Base-by-base conservation (phyloP, 225 moss, liverwort and hornwort species). In the Rhytidiadelphus loreus region DNA sequence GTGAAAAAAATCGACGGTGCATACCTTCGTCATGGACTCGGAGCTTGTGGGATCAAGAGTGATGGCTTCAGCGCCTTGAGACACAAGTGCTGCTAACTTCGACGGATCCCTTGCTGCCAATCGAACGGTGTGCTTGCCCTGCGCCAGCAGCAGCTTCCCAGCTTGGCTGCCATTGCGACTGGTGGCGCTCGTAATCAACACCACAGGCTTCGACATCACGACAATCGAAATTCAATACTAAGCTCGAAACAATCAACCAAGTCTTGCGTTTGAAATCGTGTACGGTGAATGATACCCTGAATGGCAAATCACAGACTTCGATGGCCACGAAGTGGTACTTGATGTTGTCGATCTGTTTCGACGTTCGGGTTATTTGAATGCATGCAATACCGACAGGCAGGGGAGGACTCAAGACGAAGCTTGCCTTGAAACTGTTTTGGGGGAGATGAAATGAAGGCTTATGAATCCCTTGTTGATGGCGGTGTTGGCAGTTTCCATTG, bases 121-220 rank as follows among this genome's bases (percentile, higher is more conserved):
- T 39, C 91, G 89, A 52, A 92, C 79, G 16, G 48, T 79, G 71
- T 23, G 41, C 50, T 90, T 88, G 5, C 85, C 82, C 58, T 88
- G 44, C 11, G 88, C 90, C 14, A 89, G 83, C 79, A 93, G 48
- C 69, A 62, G 82, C 85, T 77, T 80, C 22, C 91, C 91, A 14
- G 69, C 89, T 20, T 87, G 63, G 48, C 30, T 87, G 72, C 90
- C 93, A 75, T 90, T 93, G 43, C 89, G 88, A 53, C 90, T 92
- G 22, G 90, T 90, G 52, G 90, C 91, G 64, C 88, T 88, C 26
- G 87, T 88, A 71, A 93, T 90, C 77, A 93, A 82, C 29, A 91
- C 88, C 4, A 90, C 88, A 6, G 87, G 85, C 85, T 89, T 92
- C 65, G 39, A 4, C 92, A 93, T 92, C 50, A 16, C 32, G 70